These are phyloP conservation scores for Moesziomyces aphidis DNA, from an alignment of 1,284 basidiomycete species.

Conservation along the genomic window DNA sequence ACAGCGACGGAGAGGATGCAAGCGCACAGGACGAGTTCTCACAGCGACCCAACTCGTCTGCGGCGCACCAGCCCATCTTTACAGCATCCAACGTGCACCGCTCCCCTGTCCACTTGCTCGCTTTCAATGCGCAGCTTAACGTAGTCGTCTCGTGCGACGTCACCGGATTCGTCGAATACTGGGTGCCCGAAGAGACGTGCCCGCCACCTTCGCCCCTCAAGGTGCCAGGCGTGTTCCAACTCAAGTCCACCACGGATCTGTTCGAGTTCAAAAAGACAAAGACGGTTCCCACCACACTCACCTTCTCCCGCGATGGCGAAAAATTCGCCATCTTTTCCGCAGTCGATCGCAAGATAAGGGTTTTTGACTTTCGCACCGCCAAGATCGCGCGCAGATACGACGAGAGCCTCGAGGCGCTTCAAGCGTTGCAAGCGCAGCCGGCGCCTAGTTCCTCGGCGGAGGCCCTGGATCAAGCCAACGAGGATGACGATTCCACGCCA, in stretches of 20 bases:
- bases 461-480: background rate
- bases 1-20: background rate
- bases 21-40: background rate
- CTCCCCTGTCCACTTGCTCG: constrained; percentile 35
- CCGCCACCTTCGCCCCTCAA: constrained; percentile 71
- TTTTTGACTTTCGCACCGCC: constrained; percentile 90
- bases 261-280: constrained; percentile 99
- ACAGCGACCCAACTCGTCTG: background rate
- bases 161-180: constrained; percentile 95
- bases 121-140: constrained; percentile 87
- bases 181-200: constrained; percentile 89
- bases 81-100: constrained; percentile 36
- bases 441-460: background rate
- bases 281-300: constrained; percentile 88
- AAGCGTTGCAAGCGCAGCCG: constrained; percentile 70
- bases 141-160: constrained; percentile 94
- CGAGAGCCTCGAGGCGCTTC: constrained; percentile 88
- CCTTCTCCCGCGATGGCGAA: constrained; percentile 85
- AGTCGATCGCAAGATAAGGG: constrained; percentile 89
- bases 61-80: constrained; percentile 23
- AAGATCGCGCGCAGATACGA: constrained; percentile 94
- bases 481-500: background rate
- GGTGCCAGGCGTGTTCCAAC: constrained; percentile 80
- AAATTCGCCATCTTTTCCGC: constrained; percentile 93
- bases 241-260: constrained; percentile 90